Evolutionary conservation across 352 stramenopile genomes (phyloP).

Genomic region (Peronospora farinosa): DNA sequence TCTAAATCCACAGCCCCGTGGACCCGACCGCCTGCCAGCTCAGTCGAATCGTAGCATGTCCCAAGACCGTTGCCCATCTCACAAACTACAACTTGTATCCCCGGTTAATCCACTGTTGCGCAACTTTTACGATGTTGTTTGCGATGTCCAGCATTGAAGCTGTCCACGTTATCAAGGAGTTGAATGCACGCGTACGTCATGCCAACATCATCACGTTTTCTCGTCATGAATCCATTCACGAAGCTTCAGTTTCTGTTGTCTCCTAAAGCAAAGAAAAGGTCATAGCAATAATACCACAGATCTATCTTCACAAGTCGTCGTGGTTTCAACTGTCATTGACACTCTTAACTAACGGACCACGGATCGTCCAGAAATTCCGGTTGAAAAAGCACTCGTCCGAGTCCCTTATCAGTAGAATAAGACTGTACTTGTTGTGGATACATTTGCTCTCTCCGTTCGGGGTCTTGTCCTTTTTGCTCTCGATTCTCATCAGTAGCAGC

Average conservation of each 20-base stretch:
- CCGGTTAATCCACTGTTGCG: slow-evolving; percentile 35
- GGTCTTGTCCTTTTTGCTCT: neutral
- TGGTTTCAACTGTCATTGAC: slow-evolving; percentile 7
- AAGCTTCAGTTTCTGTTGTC: slow-evolving; percentile 21
- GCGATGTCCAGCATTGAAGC: slow-evolving; percentile 36
- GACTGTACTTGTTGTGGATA: slow-evolving; percentile 14
- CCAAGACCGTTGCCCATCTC: slow-evolving; percentile 23
- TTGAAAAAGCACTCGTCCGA: slow-evolving; percentile 60
- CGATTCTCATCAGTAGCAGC: neutral
- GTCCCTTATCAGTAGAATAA: slow-evolving; percentile 9
- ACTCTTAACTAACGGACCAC: slow-evolving; percentile 18
- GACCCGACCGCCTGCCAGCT: slow-evolving; percentile 29
- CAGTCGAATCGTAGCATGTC: slow-evolving; percentile 38
- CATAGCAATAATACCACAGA: neutral
- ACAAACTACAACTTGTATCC: slow-evolving; percentile 35
- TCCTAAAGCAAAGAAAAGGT: slow-evolving; percentile 8
- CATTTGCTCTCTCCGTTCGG: slow-evolving; percentile 17
- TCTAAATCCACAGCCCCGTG: slow-evolving; percentile 29
- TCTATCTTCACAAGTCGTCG: neutral
- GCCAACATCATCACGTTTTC: slow-evolving; percentile 44
- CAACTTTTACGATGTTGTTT: slow-evolving; percentile 37
- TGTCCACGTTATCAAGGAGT: slow-evolving; percentile 35
- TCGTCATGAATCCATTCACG: slow-evolving; percentile 18
- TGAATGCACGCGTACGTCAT: slow-evolving; percentile 33
- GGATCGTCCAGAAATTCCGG: slow-evolving; percentile 64